Conservation (phyloP, 2,329 filamentous ascomycete species). For the Emericellopsis atlantica region DNA sequence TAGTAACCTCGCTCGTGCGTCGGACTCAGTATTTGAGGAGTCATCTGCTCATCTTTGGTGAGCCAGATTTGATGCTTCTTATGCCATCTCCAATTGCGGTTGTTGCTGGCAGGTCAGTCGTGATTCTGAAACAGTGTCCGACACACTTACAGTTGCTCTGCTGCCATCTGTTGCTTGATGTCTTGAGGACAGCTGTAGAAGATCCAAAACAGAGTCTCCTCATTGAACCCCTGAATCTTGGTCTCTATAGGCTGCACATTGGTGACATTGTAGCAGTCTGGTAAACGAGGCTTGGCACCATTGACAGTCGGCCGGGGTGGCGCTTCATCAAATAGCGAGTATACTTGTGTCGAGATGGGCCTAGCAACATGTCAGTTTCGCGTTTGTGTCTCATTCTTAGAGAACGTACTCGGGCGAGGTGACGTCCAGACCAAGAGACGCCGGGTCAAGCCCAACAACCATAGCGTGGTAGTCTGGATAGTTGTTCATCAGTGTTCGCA, state of each 20-base stretch:
- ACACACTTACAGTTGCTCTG: slow-evolving; percentile 43
- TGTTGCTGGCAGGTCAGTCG: slow-evolving; percentile 28
- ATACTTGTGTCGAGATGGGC: slow-evolving; percentile 44
- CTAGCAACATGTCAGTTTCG: slow-evolving; percentile 18
- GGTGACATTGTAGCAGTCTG: slow-evolving; percentile 54
- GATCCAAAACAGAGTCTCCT: slow-evolving; percentile 58
- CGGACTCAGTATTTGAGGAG: slow-evolving; percentile 44
- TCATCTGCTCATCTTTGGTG: slow-evolving; percentile 55
- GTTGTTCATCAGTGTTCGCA: slow-evolving; percentile 50
- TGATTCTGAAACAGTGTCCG: neutral
- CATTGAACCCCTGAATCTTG: slow-evolving; percentile 55
- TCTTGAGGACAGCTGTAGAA: slow-evolving; percentile 56
- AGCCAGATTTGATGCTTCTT: slow-evolving; percentile 55
- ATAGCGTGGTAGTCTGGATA: slow-evolving; percentile 50
- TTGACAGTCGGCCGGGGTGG: slow-evolving; percentile 42
- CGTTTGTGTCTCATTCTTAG: neutral
- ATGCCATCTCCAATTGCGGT: slow-evolving; percentile 57
- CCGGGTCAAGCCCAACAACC: slow-evolving; percentile 46
- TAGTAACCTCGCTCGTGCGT: slow-evolving; percentile 54
- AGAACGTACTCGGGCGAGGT: slow-evolving; percentile 40
- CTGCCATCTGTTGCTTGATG: slow-evolving; percentile 49
- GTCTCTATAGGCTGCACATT: slow-evolving; percentile 54
- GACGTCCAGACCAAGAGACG: slow-evolving; percentile 43
- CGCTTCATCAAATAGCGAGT: slow-evolving; percentile 48
- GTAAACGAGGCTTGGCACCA: slow-evolving; percentile 39